Base-by-base conservation (phyloP, 2,329 filamentous ascomycete species). In the Graphilbum ipis-grandicollis region DNA sequence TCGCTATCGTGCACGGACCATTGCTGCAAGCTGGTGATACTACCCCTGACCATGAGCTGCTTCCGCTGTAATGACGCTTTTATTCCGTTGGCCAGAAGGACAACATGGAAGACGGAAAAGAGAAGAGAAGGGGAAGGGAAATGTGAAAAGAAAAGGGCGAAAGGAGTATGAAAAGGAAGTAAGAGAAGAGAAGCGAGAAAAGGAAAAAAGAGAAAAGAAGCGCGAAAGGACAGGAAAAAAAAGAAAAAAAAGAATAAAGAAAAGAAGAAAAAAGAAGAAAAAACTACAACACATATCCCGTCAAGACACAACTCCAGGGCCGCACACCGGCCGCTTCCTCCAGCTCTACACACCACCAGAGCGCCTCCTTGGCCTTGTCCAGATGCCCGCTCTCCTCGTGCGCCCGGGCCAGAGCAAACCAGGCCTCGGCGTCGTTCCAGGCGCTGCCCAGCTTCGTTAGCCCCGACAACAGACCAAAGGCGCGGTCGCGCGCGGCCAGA, bases 271-370 rank as follows among this genome's bases (percentile, higher is more conserved):
- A 8, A 28, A 13, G 14, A 5, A 28, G 26, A 28, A n/a, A 28
- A 31, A 31, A 18, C 29, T 31, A 74, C 43, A 76, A 56, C 33
- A 80, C 69, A 56, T 81, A 82, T 17, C 78, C 68, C 17, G 65
- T 65, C 4, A 71, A 75, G 21, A 84, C 66, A 45, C 69, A 75
- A 22, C 64, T 68, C 90, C 88, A 96, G 40, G 71, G 68, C 39
- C 90, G 72, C 34, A 93, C 69, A 0, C 79, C 83, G 44, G 72
- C 74, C 8, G 73, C 75, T 52, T 98, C 88, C 53, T 96, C 90
- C 22, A 98, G 64, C 56, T 94, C 85, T 12, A 98, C 81, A 48
- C 86, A 93, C 85, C 88, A 96, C 90, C 90, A 96, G 7, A 96
- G 66, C 33, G 86, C 84, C 47, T 90, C 80, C 59, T 86, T 92